Percentiles rank a stretch among this genome's conserved stretches.
These are phyloP conservation scores for Linnemannia hyalina DNA, from an alignment of 192 early-diverging fungal genomes.

Conservation along the genomic window DNA sequence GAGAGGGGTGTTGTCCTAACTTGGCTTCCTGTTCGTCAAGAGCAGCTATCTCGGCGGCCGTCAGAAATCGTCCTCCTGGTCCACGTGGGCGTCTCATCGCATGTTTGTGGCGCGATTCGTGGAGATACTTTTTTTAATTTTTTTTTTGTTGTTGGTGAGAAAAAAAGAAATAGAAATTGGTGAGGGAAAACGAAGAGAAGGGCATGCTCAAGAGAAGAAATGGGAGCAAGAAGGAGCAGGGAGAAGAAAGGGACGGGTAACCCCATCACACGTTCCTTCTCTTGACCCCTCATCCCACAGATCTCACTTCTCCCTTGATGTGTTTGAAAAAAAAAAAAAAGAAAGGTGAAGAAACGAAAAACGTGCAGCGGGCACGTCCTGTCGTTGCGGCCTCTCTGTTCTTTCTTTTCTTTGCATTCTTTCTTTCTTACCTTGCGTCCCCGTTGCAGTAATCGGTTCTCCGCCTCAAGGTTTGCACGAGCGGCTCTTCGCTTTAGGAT, in stretches of 20 bases:
- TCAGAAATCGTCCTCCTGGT: conserved; percentile 96
- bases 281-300: background rate
- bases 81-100: conserved; percentile 97
- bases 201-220: background rate
- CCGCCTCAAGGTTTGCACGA: conserved; percentile 82
- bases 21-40: conserved; percentile 34
- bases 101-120: conserved; percentile 97
- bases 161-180: background rate
- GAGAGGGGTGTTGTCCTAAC: background rate
- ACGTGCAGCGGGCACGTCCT: background rate
- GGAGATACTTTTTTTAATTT: conserved; percentile 79
- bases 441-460: conserved; percentile 74
- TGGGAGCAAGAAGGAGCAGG: background rate
- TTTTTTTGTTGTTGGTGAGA: conserved; percentile 18
- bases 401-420: background rate
- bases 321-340: background rate
- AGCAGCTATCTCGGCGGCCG: conserved; percentile 54
- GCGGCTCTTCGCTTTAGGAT: conserved; percentile 96
- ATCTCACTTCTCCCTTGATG: background rate
- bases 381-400: background rate
- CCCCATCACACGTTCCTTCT: background rate
- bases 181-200: background rate
- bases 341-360: background rate
- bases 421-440: conserved; percentile 59
- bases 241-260: background rate